Evolutionary conservation across 176 grass and related monocot species (phyloP), one percentile per base, ranked within the genome.

Genomic region (Zea mays): DNA sequence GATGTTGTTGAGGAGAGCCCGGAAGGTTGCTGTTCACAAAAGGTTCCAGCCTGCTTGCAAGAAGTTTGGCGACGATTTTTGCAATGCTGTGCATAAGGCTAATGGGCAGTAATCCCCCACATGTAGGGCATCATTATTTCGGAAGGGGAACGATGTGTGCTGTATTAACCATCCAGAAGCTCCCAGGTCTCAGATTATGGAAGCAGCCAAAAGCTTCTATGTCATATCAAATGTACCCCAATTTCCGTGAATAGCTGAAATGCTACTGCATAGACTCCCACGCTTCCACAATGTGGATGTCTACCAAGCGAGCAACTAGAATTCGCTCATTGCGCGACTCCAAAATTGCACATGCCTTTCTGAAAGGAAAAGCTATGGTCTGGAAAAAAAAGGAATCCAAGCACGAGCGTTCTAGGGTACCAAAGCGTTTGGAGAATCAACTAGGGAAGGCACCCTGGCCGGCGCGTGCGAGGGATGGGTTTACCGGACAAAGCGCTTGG

Each of bases 401-500:
- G 19, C 21, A 63, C 5, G 54, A 17, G 49, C 15, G 50, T 20
- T 55, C 16, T 40, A 54, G 49, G 49, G 14, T 17, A 54, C 50
- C 35, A 38, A 52, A 16, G 34, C 9, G 4, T 8, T 15, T n/a
- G 4, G 4, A 67, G 8, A 52, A 41, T n/a, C 37, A 73, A 19
- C 50, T 17, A 36, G 49, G 9, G 36, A 61, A 35, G 68, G 33
- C 44, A 58, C 43, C 11, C 57, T 62, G 47, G 73, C 20, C 12
- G 21, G 75, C 16, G 34, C 44, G 10, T n/a, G 48, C 6, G 57
- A n/a, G n/a, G n/a, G 21, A 49, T 12, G 48, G 19, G 52, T n/a
- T 54, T 88, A 94, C 96, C 96, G 73, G 87, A 92, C 85, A 64
- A 80, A 95, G 78, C 92, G 92, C 73, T 99, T 99, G 85, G 92